Base-by-base conservation (phyloP, 75 land plant species). In the Picea glauca region DNA sequence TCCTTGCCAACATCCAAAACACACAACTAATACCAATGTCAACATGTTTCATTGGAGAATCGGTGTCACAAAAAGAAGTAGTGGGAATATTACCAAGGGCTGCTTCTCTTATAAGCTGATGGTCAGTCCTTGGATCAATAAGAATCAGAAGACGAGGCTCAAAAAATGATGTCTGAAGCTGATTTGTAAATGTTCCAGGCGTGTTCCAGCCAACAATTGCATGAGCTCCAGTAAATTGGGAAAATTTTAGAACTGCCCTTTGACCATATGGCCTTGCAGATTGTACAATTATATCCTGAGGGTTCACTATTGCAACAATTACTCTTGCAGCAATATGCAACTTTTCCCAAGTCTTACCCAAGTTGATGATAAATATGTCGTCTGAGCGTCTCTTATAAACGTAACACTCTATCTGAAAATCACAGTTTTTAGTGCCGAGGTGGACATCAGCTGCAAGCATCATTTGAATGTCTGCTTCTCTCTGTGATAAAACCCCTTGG, bases 131-230 rank as follows among this genome's bases (percentile, higher is more conserved):
- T 20, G 95, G 95, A 78, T 93, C 95, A 33, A 93, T 93, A 58
- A 93, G 86, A 78, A 93, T 91, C 58, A 93, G 78, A 11, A 93
- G 91, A 17, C 93, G 88, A 26, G 95, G 95, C 84, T 93, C 95
- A 81, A 82, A 78, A 83, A 93, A 91, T 13, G 95, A 87, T 21
- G 88, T 89, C 78, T 93, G 93, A 31, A 93, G 81, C 85, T 93
- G 93, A 75, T 93, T 93, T 26, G 91, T 93, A 73, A 93, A 93
- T 72, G 95, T 93, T n/a, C 95, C 95, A 59, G 93, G 95, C 12
- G 95, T 93, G 62, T 93, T 91, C 23, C 93, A 33, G 9, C 95
- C 93, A 21, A 93, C 93, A 64, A 93, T 91, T 32, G 95, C 89
- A 65, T 91, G 91, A 61, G 89, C 91, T 43, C 94, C 93, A 50